A percentile compares a stretch with the other conserved stretches of the same genome.
Conservation (phyloP, 2,329 filamentous ascomycete species). For the Alternaria rosae region DNA sequence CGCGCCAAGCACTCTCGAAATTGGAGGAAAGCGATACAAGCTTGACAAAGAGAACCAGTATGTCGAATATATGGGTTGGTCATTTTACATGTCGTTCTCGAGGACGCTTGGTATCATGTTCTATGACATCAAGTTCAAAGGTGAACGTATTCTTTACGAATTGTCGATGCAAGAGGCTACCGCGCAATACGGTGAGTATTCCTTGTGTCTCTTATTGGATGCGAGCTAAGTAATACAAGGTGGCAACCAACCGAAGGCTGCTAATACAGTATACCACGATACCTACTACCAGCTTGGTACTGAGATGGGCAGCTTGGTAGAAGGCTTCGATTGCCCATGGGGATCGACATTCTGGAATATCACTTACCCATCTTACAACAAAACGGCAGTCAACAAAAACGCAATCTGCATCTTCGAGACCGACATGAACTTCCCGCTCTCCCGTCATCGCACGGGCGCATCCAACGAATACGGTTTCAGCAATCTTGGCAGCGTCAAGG, state of each 20-base stretch:
- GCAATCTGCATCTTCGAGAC: constrained; percentile 50
- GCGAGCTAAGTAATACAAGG: neutral
- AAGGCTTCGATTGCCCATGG: constrained; percentile 59
- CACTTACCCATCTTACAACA: constrained; percentile 55
- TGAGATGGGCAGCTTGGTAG: constrained; percentile 52
- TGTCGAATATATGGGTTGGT: constrained; percentile 59
- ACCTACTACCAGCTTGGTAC: constrained; percentile 58
- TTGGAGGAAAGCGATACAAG: constrained; percentile 52
- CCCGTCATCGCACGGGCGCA: constrained; percentile 39
- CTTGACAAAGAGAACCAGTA: constrained; percentile 55
- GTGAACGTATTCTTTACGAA: constrained; percentile 64
- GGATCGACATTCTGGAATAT: constrained; percentile 61
- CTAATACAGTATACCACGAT: constrained; percentile 50
- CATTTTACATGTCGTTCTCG: constrained; percentile 61
- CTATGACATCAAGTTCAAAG: constrained; percentile 63
- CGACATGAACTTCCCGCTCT: constrained; percentile 41
- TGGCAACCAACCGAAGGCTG: constrained; percentile 6
- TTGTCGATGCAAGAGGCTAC: constrained; percentile 64
- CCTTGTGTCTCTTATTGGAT: neutral
- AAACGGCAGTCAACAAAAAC: constrained; percentile 52
- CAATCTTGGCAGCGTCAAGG: constrained; percentile 41
- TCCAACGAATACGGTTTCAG: constrained; percentile 32
- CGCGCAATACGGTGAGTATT: constrained; percentile 56
- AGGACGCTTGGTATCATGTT: constrained; percentile 59
- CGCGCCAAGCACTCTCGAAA: constrained; percentile 52